Percentiles rank a stretch among this genome's conserved stretches.
Conservation (phyloP, 169 alveolate species). For the Cryptosporidium ubiquitum region DNA sequence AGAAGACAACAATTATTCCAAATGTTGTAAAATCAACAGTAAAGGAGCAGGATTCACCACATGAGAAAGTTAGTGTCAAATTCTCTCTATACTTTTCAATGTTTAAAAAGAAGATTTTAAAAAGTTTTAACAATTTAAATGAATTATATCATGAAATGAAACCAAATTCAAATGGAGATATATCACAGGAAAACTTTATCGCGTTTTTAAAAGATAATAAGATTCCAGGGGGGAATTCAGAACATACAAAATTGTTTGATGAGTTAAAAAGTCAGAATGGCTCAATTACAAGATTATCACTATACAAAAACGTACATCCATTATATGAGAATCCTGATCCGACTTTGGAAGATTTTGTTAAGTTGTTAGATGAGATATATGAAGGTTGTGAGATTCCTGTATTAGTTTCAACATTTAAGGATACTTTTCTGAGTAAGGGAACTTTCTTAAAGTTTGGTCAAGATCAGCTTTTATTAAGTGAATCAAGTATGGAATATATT, state of each 20-base stretch:
- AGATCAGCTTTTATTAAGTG: slow-evolving; percentile 36
- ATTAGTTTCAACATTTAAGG: slow-evolving; percentile 21
- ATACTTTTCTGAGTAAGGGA: background rate
- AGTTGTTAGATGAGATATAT: slow-evolving; percentile 34
- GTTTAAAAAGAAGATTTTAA: slow-evolving; percentile 49
- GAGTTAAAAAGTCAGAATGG: slow-evolving; percentile 23
- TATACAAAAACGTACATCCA: slow-evolving; percentile 43
- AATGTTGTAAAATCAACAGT: background rate
- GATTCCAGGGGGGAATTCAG: slow-evolving; percentile 53
- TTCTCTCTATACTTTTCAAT: slow-evolving; percentile 45
- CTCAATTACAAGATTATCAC: slow-evolving; percentile 28
- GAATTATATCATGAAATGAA: slow-evolving; percentile 22
- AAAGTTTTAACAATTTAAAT: background rate
- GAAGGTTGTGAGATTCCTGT: slow-evolving; percentile 60
- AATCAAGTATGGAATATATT: slow-evolving; percentile 10
- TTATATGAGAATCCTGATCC: slow-evolving; percentile 17
- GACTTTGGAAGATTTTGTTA: slow-evolving; percentile 41
- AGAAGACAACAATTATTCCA: background rate
- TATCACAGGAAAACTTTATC: slow-evolving; percentile 2
- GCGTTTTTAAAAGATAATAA: slow-evolving; percentile 12
- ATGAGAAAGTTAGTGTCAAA: slow-evolving; percentile 48
- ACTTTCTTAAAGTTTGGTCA: slow-evolving; percentile 54
- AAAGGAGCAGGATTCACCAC: background rate
- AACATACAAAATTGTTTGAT: slow-evolving; percentile 42
- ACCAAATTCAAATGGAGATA: slow-evolving; percentile 47